These are phyloP conservation scores for Coleophoma cylindrospora DNA, from an alignment of 2,329 filamentous ascomycete genomes.

Conservation along the genomic window DNA sequence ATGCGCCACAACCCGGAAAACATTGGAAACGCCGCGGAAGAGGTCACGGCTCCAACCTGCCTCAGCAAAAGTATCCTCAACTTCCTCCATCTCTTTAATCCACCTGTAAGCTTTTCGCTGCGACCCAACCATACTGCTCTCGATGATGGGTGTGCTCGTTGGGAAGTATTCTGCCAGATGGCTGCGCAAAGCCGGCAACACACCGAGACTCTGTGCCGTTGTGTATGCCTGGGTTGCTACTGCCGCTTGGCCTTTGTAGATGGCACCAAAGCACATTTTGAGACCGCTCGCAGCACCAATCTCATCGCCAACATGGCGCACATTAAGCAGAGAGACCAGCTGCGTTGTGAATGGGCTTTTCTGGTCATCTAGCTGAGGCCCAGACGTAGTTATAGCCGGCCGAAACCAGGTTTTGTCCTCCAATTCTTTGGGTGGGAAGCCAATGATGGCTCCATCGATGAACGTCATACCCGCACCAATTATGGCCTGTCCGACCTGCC, in stretches of 20 bases:
- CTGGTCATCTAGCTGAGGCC: constrained; percentile 30
- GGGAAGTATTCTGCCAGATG: constrained; percentile 7
- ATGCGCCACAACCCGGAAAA: constrained; percentile 55
- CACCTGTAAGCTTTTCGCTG: constrained; percentile 65
- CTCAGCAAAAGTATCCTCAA: constrained; percentile 56
- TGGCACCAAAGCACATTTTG: constrained; percentile 1
- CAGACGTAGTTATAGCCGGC: neutral
- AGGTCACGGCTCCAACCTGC: constrained; percentile 52
- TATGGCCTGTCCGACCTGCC: constrained; percentile 35
- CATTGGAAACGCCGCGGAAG: constrained; percentile 53
- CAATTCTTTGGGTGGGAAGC: constrained; percentile 15
- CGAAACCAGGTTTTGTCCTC: constrained; percentile 5
- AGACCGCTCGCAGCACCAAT: neutral
- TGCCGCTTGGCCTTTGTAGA: neutral
- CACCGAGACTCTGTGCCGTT: neutral
- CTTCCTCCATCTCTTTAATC: constrained; percentile 72
- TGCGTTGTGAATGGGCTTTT: constrained; percentile 30
- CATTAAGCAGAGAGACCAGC: neutral
- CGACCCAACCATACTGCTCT: constrained; percentile 3
- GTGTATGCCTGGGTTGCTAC: neutral
- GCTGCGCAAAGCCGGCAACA: neutral
- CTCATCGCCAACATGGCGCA: neutral
- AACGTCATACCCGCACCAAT: constrained; percentile 37
- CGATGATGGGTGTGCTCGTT: neutral
- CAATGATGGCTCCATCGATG: constrained; percentile 51